A percentile compares a stretch with the other conserved stretches of the same genome.
Conservation (phyloP, 2,329 filamentous ascomycete species). For the Diaporthe vaccinii region DNA sequence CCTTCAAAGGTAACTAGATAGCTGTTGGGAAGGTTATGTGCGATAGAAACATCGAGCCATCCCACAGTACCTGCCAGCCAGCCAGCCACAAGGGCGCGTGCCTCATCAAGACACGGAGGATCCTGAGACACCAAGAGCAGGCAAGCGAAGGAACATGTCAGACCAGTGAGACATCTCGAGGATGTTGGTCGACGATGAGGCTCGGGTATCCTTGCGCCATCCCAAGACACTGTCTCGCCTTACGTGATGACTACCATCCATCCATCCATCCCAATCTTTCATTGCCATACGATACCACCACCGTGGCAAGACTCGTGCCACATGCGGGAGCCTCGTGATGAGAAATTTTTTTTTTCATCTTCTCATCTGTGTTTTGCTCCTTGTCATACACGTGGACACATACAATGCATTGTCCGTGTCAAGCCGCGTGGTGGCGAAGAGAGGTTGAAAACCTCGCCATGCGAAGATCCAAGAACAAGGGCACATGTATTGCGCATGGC, state of each 20-base stretch:
- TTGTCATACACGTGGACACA: not conserved
- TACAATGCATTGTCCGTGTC: constrained; percentile 3
- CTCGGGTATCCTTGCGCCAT: constrained; percentile 32
- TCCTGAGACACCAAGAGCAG: constrained; percentile 17
- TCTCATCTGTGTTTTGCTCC: not conserved
- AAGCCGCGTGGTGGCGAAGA: constrained; percentile 7
- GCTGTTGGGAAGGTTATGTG: not conserved
- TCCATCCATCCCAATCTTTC: not conserved
- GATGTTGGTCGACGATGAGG: constrained; percentile 25
- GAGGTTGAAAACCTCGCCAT: not conserved
- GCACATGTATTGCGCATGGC: not conserved
- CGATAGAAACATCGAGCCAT: constrained; percentile 4
- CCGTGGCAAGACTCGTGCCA: constrained; percentile 19
- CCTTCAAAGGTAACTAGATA: not conserved
- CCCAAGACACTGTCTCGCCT: constrained; percentile 27
- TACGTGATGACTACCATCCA: constrained; percentile 31
- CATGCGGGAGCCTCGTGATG: constrained; percentile 19
- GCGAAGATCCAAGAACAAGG: not conserved
- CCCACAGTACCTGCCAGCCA: not conserved
- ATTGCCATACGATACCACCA: constrained; percentile 20
- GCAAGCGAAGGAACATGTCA: constrained; percentile 3
- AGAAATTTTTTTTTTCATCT: not conserved
- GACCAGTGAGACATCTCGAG: constrained; percentile 13
- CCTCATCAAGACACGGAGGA: constrained; percentile 6
- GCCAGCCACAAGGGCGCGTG: not conserved